A percentile compares a stretch with the other conserved stretches of the same genome.
Evolutionary conservation across 371 early-diverging fungal species (phyloP).

Genomic region (Coemansia sp.): DNA sequence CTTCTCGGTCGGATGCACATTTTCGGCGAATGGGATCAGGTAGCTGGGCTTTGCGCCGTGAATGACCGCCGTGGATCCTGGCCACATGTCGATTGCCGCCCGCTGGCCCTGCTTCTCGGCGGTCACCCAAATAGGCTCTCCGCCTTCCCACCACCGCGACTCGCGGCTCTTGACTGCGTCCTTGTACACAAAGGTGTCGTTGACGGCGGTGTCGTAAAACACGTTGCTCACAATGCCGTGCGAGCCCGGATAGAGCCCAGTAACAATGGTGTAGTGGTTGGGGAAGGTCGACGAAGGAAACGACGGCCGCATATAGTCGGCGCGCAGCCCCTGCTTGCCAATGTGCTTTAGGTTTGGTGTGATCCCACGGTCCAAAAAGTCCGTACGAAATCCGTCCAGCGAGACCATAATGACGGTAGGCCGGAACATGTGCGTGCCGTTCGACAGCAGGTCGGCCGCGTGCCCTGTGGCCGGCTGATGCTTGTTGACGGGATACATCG

Average conservation of each 20-base stretch:
- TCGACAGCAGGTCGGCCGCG: slow-evolving; percentile 34
- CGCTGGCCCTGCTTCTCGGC: slow-evolving; percentile 65
- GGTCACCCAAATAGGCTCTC: slow-evolving; percentile 94
- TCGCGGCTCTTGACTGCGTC: slow-evolving; percentile 52
- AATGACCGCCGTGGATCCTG: slow-evolving; percentile 72
- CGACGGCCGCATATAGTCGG: slow-evolving; percentile 50
- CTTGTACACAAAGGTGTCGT: slow-evolving; percentile 77
- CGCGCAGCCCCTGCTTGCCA: slow-evolving; percentile 53
- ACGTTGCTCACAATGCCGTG: slow-evolving; percentile 93
- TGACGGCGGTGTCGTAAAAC: slow-evolving; percentile 75
- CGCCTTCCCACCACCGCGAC: slow-evolving; percentile 78
- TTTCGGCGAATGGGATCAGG: slow-evolving; percentile 58
- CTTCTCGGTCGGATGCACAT: slow-evolving; percentile 58
- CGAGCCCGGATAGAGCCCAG: slow-evolving; percentile 86
- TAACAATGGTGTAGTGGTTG: slow-evolving; percentile 90
- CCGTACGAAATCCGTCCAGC: slow-evolving; percentile 87
- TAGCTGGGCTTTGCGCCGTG: slow-evolving; percentile 64
- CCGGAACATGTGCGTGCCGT: slow-evolving; percentile 70
- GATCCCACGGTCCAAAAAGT: slow-evolving; percentile 73
- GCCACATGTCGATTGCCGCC: slow-evolving; percentile 86
- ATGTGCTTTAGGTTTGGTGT: slow-evolving; percentile 69
- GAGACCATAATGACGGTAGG: slow-evolving; percentile 84
- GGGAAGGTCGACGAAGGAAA: slow-evolving; percentile 80
- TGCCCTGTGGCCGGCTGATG: slow-evolving; percentile 6
- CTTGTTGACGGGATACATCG: slow-evolving; percentile 20